Evolutionary conservation across 345 rosid genomes (phyloP).

Genomic region (Bretschneidera sinensis): DNA sequence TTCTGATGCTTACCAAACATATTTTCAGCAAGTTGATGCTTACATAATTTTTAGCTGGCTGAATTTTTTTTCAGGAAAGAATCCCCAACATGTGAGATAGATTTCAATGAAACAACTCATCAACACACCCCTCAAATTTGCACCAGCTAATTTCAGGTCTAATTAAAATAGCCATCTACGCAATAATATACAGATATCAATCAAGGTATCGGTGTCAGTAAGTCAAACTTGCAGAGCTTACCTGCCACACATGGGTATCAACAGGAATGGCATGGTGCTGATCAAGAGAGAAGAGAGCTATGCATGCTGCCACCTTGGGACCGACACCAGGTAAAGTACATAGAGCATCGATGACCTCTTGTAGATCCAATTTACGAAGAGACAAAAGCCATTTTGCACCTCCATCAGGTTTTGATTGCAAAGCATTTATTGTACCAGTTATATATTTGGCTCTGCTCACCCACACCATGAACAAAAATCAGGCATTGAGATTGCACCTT

Average conservation of each 20-base stretch:
- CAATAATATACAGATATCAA: not conserved
- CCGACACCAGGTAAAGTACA: conserved; percentile 92
- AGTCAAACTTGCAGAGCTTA: conserved; percentile 20
- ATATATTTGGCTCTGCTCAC: conserved; percentile 80
- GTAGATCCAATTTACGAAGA: conserved; percentile 64
- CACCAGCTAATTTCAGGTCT: not conserved
- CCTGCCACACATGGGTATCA: conserved; percentile 97
- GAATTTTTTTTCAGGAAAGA: not conserved
- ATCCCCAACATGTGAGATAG: not conserved
- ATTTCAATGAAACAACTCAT: not conserved
- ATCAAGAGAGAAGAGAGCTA: conserved; percentile 91
- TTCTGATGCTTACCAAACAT: not conserved
- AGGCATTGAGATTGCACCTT: not conserved
- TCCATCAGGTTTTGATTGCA: conserved; percentile 72
- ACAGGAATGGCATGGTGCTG: conserved; percentile 94
- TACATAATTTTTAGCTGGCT: too few relatives aligned
- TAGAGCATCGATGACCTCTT: conserved; percentile 54
- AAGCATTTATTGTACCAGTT: conserved; percentile 53
- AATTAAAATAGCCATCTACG: not conserved
- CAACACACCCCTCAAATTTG: not conserved
- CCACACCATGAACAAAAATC: conserved; percentile 16
- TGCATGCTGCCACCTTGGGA: conserved; percentile 89
- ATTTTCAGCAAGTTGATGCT: not conserved
- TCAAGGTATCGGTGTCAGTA: not conserved
- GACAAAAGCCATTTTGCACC: conserved; percentile 80